A percentile compares a stretch with the other conserved stretches of the same genome.
Conservation (phyloP, 148 eudicot genomes). For the Silene uniflora region DNA sequence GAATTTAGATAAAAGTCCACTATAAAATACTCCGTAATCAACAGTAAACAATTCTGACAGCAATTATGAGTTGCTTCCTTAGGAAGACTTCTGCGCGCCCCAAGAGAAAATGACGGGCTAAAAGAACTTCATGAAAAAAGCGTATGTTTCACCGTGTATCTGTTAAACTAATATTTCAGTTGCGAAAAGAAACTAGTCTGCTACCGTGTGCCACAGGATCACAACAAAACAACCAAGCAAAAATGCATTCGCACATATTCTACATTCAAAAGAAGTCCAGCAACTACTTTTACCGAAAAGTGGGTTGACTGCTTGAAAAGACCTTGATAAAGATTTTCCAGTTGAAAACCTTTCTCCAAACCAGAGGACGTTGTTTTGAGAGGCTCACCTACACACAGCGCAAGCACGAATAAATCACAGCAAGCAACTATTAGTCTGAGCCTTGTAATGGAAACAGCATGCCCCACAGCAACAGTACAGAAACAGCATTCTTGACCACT, state of each 20-base stretch:
- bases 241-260: neutral
- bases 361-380: constrained; percentile 10
- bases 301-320: constrained; percentile 30
- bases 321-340: constrained; percentile 21
- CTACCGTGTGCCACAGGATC: neutral
- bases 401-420: neutral
- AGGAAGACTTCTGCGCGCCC: neutral
- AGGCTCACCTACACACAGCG: constrained; percentile 20
- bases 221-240: constrained; percentile 3
- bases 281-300: constrained; percentile 25
- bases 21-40: neutral
- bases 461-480: neutral
- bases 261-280: neutral
- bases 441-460: neutral
- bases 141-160: neutral
- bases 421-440: neutral
- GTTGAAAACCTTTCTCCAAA: constrained; percentile 13
- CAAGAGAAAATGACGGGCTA: neutral
- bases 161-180: neutral
- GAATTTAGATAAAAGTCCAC: neutral
- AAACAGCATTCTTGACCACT: neutral
- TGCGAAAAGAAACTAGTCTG: neutral
- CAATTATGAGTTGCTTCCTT: neutral
- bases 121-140: neutral
- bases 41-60: neutral